Evolutionary conservation across 257 asterid genomes (phyloP).

Genomic region (Jasminum sambac): DNA sequence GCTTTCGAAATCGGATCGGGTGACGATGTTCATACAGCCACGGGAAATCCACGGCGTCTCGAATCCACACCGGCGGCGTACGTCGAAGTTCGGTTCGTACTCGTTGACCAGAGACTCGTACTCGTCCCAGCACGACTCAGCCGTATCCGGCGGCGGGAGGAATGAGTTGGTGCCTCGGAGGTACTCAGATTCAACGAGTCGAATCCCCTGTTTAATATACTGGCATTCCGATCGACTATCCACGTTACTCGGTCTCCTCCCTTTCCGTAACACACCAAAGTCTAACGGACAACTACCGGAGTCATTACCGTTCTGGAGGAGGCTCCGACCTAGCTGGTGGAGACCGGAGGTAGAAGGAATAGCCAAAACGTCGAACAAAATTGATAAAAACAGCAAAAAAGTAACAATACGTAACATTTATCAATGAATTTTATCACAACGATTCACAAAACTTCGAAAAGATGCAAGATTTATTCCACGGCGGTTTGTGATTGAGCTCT

Average conservation of each 20-base stretch:
- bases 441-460: not conserved
- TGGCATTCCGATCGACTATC: constrained; percentile 52
- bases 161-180: constrained; percentile 50
- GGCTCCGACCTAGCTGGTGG: constrained; percentile 27
- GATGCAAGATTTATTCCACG: not conserved
- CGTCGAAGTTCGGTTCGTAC: constrained; percentile 41
- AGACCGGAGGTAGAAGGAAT: constrained; percentile 9
- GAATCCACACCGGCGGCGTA: constrained; percentile 64
- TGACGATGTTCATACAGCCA: constrained; percentile 69
- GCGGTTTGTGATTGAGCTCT: not conserved
- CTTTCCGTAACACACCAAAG: constrained; percentile 43
- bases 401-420: constrained; percentile 32
- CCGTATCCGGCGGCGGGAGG: constrained; percentile 56
- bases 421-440: not conserved
- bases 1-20: constrained; percentile 63
- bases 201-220: constrained; percentile 66
- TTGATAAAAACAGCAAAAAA: constrained; percentile 15
- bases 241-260: constrained; percentile 23
- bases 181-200: constrained; percentile 66
- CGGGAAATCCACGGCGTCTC: constrained; percentile 65
- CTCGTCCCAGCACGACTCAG: constrained; percentile 63
- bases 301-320: constrained; percentile 41
- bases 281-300: constrained; percentile 57
- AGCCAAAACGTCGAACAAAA: constrained; percentile 12
- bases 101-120: constrained; percentile 47